phyloP scores from a whole-genome alignment of 1,139 yeast species.

The Geotrichum candidum region DNA sequence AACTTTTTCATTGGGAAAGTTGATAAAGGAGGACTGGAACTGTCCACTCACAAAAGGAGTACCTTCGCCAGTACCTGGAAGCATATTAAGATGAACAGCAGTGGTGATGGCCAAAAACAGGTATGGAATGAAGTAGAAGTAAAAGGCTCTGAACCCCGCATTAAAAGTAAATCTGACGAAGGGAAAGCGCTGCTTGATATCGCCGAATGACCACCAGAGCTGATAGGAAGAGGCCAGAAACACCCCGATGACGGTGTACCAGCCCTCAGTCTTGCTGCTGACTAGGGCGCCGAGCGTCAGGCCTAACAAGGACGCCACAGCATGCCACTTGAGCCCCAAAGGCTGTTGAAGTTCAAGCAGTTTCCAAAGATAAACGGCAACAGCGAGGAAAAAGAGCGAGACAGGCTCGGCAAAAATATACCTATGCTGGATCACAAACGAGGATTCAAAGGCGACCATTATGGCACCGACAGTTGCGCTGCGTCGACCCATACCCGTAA shows the following conservation, averaged over 20 bases:
- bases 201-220: constrained; percentile 56
- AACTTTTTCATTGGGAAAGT: constrained; percentile 39
- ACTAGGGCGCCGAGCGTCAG: constrained; percentile 48
- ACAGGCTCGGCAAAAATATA: constrained; percentile 49
- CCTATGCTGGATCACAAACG: constrained; percentile 48
- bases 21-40: constrained; percentile 50
- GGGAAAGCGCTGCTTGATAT: constrained; percentile 39
- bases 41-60: constrained; percentile 48
- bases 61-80: constrained; percentile 48
- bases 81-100: constrained; percentile 45
- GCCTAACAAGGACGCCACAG: constrained; percentile 41
- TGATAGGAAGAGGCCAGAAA: constrained; percentile 39
- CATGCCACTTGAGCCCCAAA: constrained; percentile 44
- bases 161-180: constrained; percentile 34
- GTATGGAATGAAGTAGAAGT: constrained; percentile 45
- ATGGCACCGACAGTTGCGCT: constrained; percentile 44
- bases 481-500: constrained; percentile 41
- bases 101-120: constrained; percentile 46
- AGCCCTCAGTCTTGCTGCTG: constrained; percentile 52
- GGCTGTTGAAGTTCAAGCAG: constrained; percentile 37
- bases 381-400: constrained; percentile 43
- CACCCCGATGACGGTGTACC: constrained; percentile 50
- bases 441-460: constrained; percentile 48
- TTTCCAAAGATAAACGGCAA: constrained; percentile 44
- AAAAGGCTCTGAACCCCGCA: constrained; percentile 29